Conservation (phyloP, 129 eudicot genomes). For the Arctium lappa region DNA sequence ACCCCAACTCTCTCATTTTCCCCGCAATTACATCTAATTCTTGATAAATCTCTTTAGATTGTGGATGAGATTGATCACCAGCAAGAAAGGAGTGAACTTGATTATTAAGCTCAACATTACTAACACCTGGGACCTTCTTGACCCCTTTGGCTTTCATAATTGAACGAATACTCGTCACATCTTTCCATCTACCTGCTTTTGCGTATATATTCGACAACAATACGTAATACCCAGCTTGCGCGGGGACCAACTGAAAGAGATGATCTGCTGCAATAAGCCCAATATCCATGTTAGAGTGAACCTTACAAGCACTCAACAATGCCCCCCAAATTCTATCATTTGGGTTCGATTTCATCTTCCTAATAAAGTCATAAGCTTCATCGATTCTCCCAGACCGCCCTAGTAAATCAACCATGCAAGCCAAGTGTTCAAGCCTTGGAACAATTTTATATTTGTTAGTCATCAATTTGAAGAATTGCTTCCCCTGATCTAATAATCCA, state of each 20-base stretch:
- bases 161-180: slow-evolving; percentile 57
- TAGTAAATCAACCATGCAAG: slow-evolving; percentile 84
- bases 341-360: slow-evolving; percentile 58
- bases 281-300: slow-evolving; percentile 58
- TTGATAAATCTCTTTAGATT: slow-evolving; percentile 47
- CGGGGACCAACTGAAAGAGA: slow-evolving; percentile 63
- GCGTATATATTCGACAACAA: slow-evolving; percentile 85
- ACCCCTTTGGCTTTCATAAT: slow-evolving; percentile 73
- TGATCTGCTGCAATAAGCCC: slow-evolving; percentile 83
- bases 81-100: slow-evolving; percentile 65
- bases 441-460: slow-evolving; percentile 45
- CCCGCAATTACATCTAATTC: slow-evolving; percentile 50
- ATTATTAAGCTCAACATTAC: slow-evolving; percentile 69
- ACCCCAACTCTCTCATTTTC: slow-evolving; percentile 69
- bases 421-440: slow-evolving; percentile 76
- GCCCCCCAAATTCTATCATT: slow-evolving; percentile 88
- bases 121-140: slow-evolving; percentile 69
- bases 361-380: slow-evolving; percentile 62
- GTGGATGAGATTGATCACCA: slow-evolving; percentile 72
- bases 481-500: slow-evolving; percentile 70
- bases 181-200: slow-evolving; percentile 87
- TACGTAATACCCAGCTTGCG: slow-evolving; percentile 82
- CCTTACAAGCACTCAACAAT: slow-evolving; percentile 70
- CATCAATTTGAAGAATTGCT: slow-evolving; percentile 51
- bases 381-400: slow-evolving; percentile 63